Evolutionary conservation across 2,329 filamentous ascomycete genomes (phyloP), one percentile per base, ranked within the genome.

Genomic region (Bimuria novae-zelandiae): DNA sequence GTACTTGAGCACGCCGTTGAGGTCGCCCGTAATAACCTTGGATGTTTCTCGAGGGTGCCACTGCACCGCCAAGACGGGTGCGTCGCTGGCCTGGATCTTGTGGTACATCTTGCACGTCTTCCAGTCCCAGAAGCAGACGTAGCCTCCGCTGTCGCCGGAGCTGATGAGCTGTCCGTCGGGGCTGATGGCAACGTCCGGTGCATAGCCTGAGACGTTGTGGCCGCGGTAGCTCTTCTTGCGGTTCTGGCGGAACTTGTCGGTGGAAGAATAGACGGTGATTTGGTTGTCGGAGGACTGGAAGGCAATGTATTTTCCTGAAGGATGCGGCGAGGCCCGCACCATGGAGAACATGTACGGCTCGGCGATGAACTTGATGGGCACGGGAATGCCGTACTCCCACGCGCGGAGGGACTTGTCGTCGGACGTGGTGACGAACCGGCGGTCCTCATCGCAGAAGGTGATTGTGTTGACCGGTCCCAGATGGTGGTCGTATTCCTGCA

Each of bases 21-120:
- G 76, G 17, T 94, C 94, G 11, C 92, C 95, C 25, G 92, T 95
- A 1, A 88, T 89, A 30, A 97, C 86, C 81, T 97, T 97, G 70
- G 89, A 94, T 16, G 89, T 94, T 80, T 99, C 94, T 76, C 97
- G 89, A n/a, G 93, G 92, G 75, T 97, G 92, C 93, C 94, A 99
- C 72, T 89, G 89, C 52, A 94, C 84, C 61, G 88, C 90, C n/a
- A 91, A 90, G 49, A 97, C 82, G 4, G 92, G 86, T 48, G 88
- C 84, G 49, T 91, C 92, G 54, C 90, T 86, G 21, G 91, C 92
- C 76, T 89, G 85, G 60, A 99, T 85, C 82, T 97, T 97, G 77
- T 96, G 91, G 76, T 91, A 96, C 92, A 99, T 93, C 78, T 97
- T 97, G 75, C 93, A 96, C 33, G 92, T 97, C 84, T 99, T 99